Evolutionary conservation across 352 stramenopile species (phyloP).

Genomic region (Phytophthora melonis): DNA sequence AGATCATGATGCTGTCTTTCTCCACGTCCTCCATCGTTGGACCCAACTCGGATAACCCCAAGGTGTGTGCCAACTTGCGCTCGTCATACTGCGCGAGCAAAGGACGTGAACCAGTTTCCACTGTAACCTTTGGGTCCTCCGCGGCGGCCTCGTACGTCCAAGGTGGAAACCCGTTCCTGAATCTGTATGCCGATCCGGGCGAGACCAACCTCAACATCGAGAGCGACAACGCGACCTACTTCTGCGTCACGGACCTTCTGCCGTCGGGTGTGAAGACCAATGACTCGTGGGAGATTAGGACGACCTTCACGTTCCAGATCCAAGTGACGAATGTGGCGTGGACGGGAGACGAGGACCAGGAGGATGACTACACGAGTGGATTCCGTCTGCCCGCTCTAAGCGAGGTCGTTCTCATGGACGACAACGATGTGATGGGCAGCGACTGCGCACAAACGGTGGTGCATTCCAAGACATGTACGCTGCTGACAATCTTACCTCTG

Average conservation of each 20-base stretch:
- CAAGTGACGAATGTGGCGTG: constrained; percentile 67
- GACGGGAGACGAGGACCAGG: constrained; percentile 32
- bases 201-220: constrained; percentile 58
- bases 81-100: constrained; percentile 61
- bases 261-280: constrained; percentile 69
- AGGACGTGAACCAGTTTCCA: constrained; percentile 52
- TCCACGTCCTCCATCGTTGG: constrained; percentile 79
- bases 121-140: constrained; percentile 54
- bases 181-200: constrained; percentile 68
- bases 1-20: constrained; percentile 79
- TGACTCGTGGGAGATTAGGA: constrained; percentile 72
- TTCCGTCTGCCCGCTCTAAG: constrained; percentile 60
- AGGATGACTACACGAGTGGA: constrained; percentile 27
- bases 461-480: constrained; percentile 71
- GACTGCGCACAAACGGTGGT: constrained; percentile 80
- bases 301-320: constrained; percentile 80
- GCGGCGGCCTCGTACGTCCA: constrained; percentile 68
- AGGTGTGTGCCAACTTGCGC: constrained; percentile 77
- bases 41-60: constrained; percentile 63
- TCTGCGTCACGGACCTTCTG: constrained; percentile 76
- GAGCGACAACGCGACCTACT: constrained; percentile 74
- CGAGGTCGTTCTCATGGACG: constrained; percentile 72
- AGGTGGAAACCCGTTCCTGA: constrained; percentile 82
- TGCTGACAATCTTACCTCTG: constrained; percentile 9
- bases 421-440: constrained; percentile 54